These are phyloP conservation scores for Nasturtium officinale DNA, from an alignment of 345 rosid species.

Conservation along the genomic window DNA sequence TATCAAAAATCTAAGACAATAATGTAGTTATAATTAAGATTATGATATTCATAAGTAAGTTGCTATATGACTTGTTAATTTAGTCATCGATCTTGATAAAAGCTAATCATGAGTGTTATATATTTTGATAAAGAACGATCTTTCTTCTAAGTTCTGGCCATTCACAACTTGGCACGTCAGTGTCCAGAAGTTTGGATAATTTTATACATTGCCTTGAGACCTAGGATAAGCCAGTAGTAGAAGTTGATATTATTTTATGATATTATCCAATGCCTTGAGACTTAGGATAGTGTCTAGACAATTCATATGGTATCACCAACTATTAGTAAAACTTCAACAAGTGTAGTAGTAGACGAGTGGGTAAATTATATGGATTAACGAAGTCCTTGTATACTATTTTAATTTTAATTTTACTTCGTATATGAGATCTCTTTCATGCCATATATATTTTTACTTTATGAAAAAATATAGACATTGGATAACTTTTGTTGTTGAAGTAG, in stretches of 20 bases:
- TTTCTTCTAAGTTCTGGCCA: slow-evolving; percentile 10
- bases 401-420: not conserved
- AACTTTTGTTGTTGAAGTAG: not conserved
- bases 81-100: slow-evolving; percentile 11
- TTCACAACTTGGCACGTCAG: slow-evolving; percentile 22
- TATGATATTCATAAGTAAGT: slow-evolving; percentile 6
- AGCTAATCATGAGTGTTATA: slow-evolving; percentile 15
- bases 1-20: not conserved
- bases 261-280: slow-evolving; percentile 24
- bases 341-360: not conserved
- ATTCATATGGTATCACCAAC: not conserved
- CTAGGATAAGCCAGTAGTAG: not conserved
- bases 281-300: slow-evolving; percentile 26
- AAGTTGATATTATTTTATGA: not conserved
- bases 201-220: slow-evolving; percentile 13
- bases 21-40: not conserved
- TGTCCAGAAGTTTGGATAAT: slow-evolving; percentile 1
- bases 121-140: slow-evolving; percentile 10
- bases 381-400: not conserved
- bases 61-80: slow-evolving; percentile 6
- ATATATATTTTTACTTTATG: not conserved
- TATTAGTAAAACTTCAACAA: not conserved
- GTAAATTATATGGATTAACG: not conserved
- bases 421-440: not conserved
- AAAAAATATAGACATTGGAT: not conserved